These are phyloP conservation scores for Melastoma candidum DNA, from an alignment of 441 rosid species.

Conservation along the genomic window DNA sequence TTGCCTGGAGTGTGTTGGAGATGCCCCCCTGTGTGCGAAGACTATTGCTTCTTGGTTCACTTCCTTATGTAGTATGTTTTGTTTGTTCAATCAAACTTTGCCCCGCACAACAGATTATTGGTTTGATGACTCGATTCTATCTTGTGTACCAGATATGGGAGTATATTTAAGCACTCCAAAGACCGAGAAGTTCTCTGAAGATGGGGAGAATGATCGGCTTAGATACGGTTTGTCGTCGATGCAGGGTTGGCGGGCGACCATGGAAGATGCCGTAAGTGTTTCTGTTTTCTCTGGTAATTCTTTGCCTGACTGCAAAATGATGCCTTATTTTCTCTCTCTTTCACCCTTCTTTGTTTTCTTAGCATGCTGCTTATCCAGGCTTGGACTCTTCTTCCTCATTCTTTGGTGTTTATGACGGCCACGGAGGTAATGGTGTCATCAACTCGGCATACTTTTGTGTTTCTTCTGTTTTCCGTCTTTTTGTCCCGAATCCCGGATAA, in stretches of 20 bases:
- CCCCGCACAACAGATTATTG: too few relatives aligned
- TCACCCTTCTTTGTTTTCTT: slow-evolving; percentile 16
- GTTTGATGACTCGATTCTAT: too few relatives aligned
- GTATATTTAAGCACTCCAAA: slow-evolving; percentile 89
- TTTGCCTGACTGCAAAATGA: background rate
- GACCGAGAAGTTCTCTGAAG: slow-evolving; percentile 88
- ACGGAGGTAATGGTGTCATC: slow-evolving; percentile 56
- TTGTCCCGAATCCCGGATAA: background rate
- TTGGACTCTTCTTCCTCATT: slow-evolving; percentile 70
- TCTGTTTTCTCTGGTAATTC: background rate
- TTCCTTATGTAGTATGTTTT: too few relatives aligned
- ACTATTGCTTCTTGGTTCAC: too few relatives aligned
- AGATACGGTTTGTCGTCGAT: slow-evolving; percentile 89
- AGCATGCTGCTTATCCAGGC: slow-evolving; percentile 59
- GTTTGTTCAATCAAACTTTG: too few relatives aligned
- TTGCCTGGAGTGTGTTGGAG: too few relatives aligned
- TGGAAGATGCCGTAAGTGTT: slow-evolving; percentile 96
- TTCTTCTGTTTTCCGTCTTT: background rate
- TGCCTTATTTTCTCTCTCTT: slow-evolving; percentile 5
- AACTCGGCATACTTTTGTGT: background rate
- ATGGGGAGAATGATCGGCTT: slow-evolving; percentile 65
- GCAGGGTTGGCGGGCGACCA: slow-evolving; percentile 99
- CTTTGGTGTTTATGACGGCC: slow-evolving; percentile 98
- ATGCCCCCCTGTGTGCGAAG: too few relatives aligned
- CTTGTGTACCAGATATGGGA: slow-evolving; percentile 43